Base-by-base conservation (phyloP, 345 rosid genomes). In the Leavenworthia alabamica region DNA sequence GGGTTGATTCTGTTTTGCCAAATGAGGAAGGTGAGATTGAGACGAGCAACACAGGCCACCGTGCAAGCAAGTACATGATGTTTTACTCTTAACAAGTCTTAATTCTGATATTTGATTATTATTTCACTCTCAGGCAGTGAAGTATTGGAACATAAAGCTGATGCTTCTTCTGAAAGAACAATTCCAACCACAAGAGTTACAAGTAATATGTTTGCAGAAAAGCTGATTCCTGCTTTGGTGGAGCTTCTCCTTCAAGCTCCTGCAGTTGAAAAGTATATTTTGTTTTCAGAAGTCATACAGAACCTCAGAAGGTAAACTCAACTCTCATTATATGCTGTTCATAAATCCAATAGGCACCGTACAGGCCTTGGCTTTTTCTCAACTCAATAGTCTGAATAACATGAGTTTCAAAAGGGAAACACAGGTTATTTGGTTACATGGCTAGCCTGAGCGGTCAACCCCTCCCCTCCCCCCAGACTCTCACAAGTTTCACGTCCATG, bases 241-340 rank as follows among this genome's bases (percentile, higher is more conserved):
- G 96, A 87, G 72, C 86, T 93, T 60, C 72, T 82, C 57, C 75
- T 82, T 56, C 77, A 66, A 62, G 91, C 97, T 60, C 85, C 99
- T 27, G 67, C 73, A 5, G 76, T 75, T 19, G 88, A 89, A 72
- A 85, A 83, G 70, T 79, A 82, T 68, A 89, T 77, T 22, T 62
- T 87, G 52, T 79, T 81, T 58, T 84, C 87, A 0, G 99, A 93
- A 82, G 70, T 89, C 75, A 82, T 93, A 70, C 96, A 83, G 52
- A 79, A 75, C 63, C 85, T 93, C 56, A 86, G 86, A 74, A 85
- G 99, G 98, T 92, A 83, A 28, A 26, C 53, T 61, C 23, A 68
- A 49, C 69, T 71, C 48, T 56, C 55, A 8, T 57, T 35, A 32
- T n/a, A 62, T 63, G 36, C 28, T 2, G 6, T 20, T 23, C 17